Evolutionary conservation across 441 rosid genomes (phyloP).

Genomic region (Jatropha multifida): DNA sequence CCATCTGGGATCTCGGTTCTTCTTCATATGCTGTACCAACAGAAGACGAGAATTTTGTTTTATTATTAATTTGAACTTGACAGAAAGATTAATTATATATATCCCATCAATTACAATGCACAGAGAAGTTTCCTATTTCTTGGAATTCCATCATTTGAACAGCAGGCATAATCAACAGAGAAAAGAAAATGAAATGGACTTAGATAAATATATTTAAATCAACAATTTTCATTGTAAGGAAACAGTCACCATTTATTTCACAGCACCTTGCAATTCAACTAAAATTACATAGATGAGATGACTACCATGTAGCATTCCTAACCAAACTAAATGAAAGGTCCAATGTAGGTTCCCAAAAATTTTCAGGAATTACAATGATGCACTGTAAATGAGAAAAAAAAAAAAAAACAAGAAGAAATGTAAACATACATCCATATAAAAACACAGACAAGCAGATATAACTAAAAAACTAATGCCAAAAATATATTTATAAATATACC

Average conservation of each 20-base stretch:
- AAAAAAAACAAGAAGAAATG: background rate
- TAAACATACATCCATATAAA: background rate
- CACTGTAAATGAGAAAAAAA: background rate
- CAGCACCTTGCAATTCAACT: background rate
- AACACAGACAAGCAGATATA: background rate
- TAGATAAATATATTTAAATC: background rate
- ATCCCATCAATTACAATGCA: background rate
- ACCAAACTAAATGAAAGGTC: slow-evolving; percentile 2
- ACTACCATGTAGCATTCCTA: background rate
- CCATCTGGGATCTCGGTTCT: slow-evolving; percentile 97
- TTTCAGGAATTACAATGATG: background rate
- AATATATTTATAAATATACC: slow-evolving; percentile 34
- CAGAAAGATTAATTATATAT: slow-evolving; percentile 11
- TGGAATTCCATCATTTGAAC: background rate
- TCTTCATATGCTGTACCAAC: slow-evolving; percentile 61
- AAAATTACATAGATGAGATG: background rate
- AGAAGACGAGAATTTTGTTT: background rate
- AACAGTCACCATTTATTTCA: background rate
- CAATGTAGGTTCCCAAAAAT: background rate
- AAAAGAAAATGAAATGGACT: background rate
- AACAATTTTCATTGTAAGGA: background rate
- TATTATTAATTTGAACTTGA: too few species aligned
- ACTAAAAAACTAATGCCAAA: background rate
- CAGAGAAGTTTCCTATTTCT: background rate
- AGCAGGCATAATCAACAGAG: background rate